A percentile compares a stretch with the other conserved stretches of the same genome.
Evolutionary conservation across 768 basidiomycete species (phyloP).

Genomic region (Pleurotus citrinopileatus): DNA sequence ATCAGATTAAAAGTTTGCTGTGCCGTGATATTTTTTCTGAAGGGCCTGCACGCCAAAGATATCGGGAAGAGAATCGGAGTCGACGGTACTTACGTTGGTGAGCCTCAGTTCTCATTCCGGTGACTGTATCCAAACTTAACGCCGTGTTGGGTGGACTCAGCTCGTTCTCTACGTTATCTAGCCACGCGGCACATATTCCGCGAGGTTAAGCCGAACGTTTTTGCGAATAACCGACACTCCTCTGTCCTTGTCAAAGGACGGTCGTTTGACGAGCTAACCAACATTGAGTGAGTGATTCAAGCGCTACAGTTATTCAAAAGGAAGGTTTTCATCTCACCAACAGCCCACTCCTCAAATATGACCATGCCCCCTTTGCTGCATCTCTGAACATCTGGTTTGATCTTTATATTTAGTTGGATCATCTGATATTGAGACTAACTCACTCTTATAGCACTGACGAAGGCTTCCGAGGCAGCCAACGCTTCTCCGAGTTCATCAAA

Average conservation of each 20-base stretch:
- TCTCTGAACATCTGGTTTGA: background rate
- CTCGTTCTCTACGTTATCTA: constrained; percentile 34
- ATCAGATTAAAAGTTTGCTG: background rate
- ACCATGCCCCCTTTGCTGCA: background rate
- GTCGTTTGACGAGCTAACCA: constrained; percentile 21
- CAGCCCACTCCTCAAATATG: constrained; percentile 4
- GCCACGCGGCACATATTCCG: constrained; percentile 35
- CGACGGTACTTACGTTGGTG: constrained; percentile 31
- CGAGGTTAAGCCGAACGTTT: constrained; percentile 34
- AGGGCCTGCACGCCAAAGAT: constrained; percentile 33
- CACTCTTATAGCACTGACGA: constrained; percentile 16
- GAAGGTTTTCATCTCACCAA: background rate
- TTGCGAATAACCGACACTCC: constrained; percentile 36
- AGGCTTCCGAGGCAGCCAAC: constrained; percentile 16
- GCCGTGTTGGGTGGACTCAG: constrained; percentile 15
- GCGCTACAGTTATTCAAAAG: background rate
- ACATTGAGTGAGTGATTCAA: constrained; percentile 19
- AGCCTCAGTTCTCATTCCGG: background rate
- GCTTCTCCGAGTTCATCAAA: constrained; percentile 17
- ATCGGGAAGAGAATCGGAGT: constrained; percentile 27
- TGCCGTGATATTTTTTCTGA: background rate
- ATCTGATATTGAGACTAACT: background rate
- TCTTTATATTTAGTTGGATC: background rate
- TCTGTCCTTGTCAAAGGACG: constrained; percentile 30
- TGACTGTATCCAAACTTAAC: background rate